A percentile compares a stretch with the other conserved stretches of the same genome.
phyloP scores from a whole-genome alignment of 495 filamentous ascomycete genomes.

The Penicillium cinerascens region DNA sequence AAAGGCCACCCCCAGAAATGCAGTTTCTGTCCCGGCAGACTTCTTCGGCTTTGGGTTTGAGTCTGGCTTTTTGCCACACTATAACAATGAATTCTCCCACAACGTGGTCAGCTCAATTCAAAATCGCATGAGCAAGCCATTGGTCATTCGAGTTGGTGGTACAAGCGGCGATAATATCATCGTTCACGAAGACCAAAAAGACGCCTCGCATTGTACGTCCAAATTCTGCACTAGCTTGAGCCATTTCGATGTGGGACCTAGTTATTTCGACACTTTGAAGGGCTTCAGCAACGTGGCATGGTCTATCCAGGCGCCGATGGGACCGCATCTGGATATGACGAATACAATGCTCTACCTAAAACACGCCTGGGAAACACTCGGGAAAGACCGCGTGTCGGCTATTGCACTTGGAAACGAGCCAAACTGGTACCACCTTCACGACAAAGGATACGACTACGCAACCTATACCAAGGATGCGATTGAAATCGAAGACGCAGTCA shows the following conservation, averaged over 20 bases:
- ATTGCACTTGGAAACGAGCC: constrained; percentile 29
- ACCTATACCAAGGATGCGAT: too few relatives aligned
- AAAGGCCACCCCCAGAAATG: background rate
- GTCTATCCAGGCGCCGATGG: constrained; percentile 23
- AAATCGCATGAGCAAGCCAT: constrained; percentile 13
- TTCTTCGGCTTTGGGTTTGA: constrained; percentile 27
- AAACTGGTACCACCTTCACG: constrained; percentile 3
- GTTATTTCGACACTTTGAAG: constrained; percentile 22
- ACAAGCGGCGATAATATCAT: constrained; percentile 18
- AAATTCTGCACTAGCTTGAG: background rate
- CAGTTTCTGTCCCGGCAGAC: constrained; percentile 14
- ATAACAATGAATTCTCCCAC: constrained; percentile 15
- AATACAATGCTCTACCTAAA: constrained; percentile 14
- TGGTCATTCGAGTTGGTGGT: constrained; percentile 25
- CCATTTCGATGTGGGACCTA: constrained; percentile 12
- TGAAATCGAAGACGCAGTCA: too few relatives aligned
- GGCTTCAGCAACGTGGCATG: constrained; percentile 10
- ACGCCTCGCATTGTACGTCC: too few relatives aligned
- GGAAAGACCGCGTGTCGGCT: constrained; percentile 15
- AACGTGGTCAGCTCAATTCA: constrained; percentile 21
- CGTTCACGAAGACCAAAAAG: background rate
- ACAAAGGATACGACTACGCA: too few relatives aligned
- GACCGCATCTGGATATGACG: constrained; percentile 4
- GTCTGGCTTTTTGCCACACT: constrained; percentile 15
- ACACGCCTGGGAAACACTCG: constrained; percentile 15